Conservation (phyloP, 441 rosid species). For the Erodium moschatum region DNA sequence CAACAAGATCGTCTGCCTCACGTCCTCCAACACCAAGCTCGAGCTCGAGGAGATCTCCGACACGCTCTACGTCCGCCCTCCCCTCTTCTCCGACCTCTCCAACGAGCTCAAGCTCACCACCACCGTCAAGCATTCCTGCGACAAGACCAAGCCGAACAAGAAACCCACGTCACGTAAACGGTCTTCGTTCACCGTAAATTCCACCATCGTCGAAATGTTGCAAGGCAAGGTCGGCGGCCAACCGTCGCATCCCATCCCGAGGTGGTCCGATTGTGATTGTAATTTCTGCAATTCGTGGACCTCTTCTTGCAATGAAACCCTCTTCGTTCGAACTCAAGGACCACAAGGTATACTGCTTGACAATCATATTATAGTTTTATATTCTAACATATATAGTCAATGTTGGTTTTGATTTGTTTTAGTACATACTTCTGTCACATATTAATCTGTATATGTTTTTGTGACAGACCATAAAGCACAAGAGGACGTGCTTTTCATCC, state of each 20-base stretch:
- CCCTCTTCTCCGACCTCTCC: slow-evolving; percentile 48
- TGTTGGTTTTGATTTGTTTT: too few relatives aligned
- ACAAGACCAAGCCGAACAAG: slow-evolving; percentile 20
- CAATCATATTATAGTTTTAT: too few relatives aligned
- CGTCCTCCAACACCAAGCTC: slow-evolving; percentile 38
- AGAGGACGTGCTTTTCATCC: slow-evolving; percentile 81
- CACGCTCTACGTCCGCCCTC: slow-evolving; percentile 72
- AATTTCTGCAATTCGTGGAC: slow-evolving; percentile 60
- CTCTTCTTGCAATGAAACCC: slow-evolving; percentile 42
- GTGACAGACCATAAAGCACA: slow-evolving; percentile 32
- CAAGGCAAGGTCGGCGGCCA: slow-evolving; percentile 50
- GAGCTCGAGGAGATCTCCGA: slow-evolving; percentile 81
- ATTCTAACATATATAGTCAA: too few relatives aligned
- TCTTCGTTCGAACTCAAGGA: slow-evolving; percentile 58
- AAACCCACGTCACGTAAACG: slow-evolving; percentile 22
- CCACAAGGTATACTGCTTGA: slow-evolving; percentile 38
- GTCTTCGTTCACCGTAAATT: slow-evolving; percentile 43
- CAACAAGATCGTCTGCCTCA: slow-evolving; percentile 43
- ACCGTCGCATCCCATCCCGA: slow-evolving; percentile 33
- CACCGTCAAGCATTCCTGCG: slow-evolving; percentile 26
- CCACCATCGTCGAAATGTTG: slow-evolving; percentile 69
- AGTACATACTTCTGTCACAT: too few relatives aligned
- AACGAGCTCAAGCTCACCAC: slow-evolving; percentile 21
- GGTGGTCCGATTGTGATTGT: slow-evolving; percentile 97
- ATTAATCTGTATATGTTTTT: slow-evolving; percentile 1